A percentile compares a stretch with the other conserved stretches of the same genome.
phyloP scores from a whole-genome alignment of 441 rosid species.

The Populus trichocarpa region DNA sequence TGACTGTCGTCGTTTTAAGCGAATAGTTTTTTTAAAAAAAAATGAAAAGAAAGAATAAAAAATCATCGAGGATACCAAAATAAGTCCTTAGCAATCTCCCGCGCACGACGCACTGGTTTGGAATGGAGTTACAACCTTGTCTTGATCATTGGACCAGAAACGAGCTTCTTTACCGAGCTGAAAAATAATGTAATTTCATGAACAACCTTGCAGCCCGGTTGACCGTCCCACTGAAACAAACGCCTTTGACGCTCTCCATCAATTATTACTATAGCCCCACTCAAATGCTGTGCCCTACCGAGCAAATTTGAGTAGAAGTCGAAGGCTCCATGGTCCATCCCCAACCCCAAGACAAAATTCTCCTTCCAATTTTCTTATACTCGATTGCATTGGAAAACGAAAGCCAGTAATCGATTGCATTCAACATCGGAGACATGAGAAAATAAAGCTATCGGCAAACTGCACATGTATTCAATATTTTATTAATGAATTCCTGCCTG shows the following conservation, averaged over 20 bases:
- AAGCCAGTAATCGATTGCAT: neutral
- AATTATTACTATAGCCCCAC: neutral
- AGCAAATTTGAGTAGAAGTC: constrained; percentile 7
- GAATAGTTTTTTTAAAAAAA: too few species aligned
- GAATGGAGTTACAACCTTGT: too few species aligned
- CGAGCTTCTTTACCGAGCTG: neutral
- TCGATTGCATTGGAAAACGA: constrained; percentile 11
- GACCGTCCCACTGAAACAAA: neutral
- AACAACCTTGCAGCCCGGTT: too few species aligned
- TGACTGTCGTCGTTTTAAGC: too few species aligned
- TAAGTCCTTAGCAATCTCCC: neutral
- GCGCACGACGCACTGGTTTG: neutral
- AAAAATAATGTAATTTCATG: too few species aligned
- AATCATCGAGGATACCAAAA: neutral
- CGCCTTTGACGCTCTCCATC: neutral
- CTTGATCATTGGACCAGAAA: too few species aligned
- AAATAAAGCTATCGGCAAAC: constrained; percentile 4
- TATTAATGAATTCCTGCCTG: neutral
- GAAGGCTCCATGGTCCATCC: constrained; percentile 3
- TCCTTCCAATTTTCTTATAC: neutral
- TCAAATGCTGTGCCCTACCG: neutral
- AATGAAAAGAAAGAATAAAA: too few species aligned
- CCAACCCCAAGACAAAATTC: neutral
- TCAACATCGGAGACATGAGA: constrained; percentile 12
- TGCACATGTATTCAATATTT: neutral